A percentile compares a stretch with the other conserved stretches of the same genome.
Evolutionary conservation across 2,329 filamentous ascomycete genomes (phyloP).

Genomic region (Aspergillus vadensis): DNA sequence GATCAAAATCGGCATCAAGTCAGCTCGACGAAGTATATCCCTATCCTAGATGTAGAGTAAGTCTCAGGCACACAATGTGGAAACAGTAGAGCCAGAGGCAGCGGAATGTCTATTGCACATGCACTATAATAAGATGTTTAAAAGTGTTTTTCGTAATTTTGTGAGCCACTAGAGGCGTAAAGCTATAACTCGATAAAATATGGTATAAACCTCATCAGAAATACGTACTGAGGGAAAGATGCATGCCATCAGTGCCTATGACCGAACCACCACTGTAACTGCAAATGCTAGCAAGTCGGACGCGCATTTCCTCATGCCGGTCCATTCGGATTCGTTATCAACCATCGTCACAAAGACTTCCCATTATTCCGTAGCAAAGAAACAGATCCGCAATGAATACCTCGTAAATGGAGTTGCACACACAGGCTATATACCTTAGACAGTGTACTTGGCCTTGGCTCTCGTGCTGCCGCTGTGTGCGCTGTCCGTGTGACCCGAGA

Average conservation of each 20-base stretch:
- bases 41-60: too few species aligned
- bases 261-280: slow-evolving; percentile 33
- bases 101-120: not conserved
- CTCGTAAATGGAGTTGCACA: slow-evolving; percentile 20
- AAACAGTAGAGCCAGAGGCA: not conserved
- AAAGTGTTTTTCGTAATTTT: slow-evolving; percentile 10
- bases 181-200: slow-evolving; percentile 24
- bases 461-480: slow-evolving; percentile 91
- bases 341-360: slow-evolving; percentile 20
- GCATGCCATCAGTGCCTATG: slow-evolving; percentile 33
- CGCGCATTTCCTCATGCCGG: slow-evolving; percentile 14
- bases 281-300: slow-evolving; percentile 21
- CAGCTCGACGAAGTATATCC: not conserved
- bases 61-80: not conserved
- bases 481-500: slow-evolving; percentile 93
- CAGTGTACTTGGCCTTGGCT: slow-evolving; percentile 90
- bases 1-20: not conserved
- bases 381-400: slow-evolving; percentile 18
- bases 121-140: not conserved
- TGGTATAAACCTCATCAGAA: slow-evolving; percentile 32
- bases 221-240: slow-evolving; percentile 37
- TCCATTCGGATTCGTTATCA: slow-evolving; percentile 21
- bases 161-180: slow-evolving; percentile 9
- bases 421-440: slow-evolving; percentile 54
- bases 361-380: slow-evolving; percentile 22